These are phyloP conservation scores for Wakefieldia striispora DNA, from an alignment of 768 basidiomycete genomes.

Conservation along the genomic window DNA sequence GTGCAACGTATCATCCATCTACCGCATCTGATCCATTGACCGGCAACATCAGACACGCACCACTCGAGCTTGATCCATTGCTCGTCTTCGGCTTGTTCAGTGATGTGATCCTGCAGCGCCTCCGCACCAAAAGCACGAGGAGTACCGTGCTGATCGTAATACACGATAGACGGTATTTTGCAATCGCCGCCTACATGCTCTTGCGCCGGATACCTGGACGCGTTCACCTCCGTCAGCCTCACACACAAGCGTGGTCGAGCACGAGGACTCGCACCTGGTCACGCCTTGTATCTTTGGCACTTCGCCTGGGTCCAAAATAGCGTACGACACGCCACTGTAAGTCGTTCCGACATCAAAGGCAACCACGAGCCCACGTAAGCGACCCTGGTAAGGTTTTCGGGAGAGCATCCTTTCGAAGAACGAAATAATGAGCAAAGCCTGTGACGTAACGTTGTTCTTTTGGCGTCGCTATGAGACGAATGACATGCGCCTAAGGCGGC, in stretches of 20 bases:
- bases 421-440: too few relatives aligned
- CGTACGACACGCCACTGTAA: slow-evolving; percentile 39
- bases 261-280: slow-evolving; percentile 27
- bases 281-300: slow-evolving; percentile 36
- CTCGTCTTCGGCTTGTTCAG: slow-evolving; percentile 41
- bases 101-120: slow-evolving; percentile 38
- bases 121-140: slow-evolving; percentile 46
- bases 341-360: slow-evolving; percentile 43
- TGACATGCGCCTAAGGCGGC: too few relatives aligned
- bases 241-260: slow-evolving; percentile 1
- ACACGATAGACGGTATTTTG: slow-evolving; percentile 50
- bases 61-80: slow-evolving; percentile 48
- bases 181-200: slow-evolving; percentile 43
- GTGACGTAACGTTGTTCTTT: slow-evolving; percentile 10
- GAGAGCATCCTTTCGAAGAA: slow-evolving; percentile 27
- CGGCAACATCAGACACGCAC: slow-evolving; percentile 19
- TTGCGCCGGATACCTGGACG: slow-evolving; percentile 38
- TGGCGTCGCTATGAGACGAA: not conserved
- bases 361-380: slow-evolving; percentile 34
- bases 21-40: not conserved
- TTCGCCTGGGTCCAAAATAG: slow-evolving; percentile 41
- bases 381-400: slow-evolving; percentile 39
- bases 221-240: slow-evolving; percentile 4
- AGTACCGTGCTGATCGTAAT: slow-evolving; percentile 40
- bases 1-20: not conserved